Evolutionary conservation across 2,329 filamentous ascomycete genomes (phyloP).

Genomic region (Nothophoma quercina): DNA sequence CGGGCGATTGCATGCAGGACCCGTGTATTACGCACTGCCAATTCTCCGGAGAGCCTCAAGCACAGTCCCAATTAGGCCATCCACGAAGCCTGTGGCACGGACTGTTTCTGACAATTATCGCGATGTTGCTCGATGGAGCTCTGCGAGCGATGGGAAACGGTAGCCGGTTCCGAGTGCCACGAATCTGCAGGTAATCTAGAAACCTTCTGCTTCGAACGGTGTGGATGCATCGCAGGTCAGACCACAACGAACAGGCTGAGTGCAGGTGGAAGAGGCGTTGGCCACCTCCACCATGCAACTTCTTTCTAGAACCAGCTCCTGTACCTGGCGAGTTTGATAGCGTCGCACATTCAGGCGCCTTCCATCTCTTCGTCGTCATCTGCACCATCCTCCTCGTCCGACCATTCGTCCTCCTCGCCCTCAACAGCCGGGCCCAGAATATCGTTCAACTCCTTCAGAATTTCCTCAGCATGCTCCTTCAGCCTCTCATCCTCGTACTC

Average conservation of each 20-base stretch:
- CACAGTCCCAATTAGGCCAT: background rate
- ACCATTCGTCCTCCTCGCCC: constrained; percentile 53
- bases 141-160: constrained; percentile 2
- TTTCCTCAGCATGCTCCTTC: constrained; percentile 76
- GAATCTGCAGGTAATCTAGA: constrained; percentile 8
- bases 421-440: constrained; percentile 54
- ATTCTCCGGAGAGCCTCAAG: constrained; percentile 18
- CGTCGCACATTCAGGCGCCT: constrained; percentile 42
- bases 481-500: constrained; percentile 87
- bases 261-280: constrained; percentile 1
- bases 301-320: background rate
- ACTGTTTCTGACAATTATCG: constrained; percentile 4
- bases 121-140: constrained; percentile 2
- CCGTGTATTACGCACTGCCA: constrained; percentile 1
- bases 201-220: constrained; percentile 1
- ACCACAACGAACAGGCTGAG: constrained; percentile 4
- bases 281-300: background rate
- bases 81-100: constrained; percentile 11
- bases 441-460: constrained; percentile 62
- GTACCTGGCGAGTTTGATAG: background rate
- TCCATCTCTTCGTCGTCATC: constrained; percentile 52
- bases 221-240: constrained; percentile 6
- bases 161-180: constrained; percentile 7
- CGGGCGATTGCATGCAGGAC: constrained; percentile 5
- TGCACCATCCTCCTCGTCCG: constrained; percentile 44